These are phyloP conservation scores for Xerocomus spinulosus DNA, from an alignment of 768 basidiomycete species.

Conservation along the genomic window DNA sequence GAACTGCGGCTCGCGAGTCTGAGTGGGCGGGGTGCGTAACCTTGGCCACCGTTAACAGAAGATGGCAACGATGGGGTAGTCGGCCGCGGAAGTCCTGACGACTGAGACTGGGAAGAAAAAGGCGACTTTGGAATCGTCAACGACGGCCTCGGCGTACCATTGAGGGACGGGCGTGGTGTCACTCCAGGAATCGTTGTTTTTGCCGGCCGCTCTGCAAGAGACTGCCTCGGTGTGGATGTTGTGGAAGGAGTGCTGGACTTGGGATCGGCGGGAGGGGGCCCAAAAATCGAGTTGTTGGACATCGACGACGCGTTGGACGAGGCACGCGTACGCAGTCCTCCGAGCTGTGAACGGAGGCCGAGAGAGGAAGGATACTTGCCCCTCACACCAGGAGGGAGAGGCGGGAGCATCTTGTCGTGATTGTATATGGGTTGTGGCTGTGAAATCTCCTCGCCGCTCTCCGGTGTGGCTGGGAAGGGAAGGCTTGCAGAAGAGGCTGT, in stretches of 20 bases:
- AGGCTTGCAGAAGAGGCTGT: constrained; percentile 29
- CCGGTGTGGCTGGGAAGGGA: constrained; percentile 27
- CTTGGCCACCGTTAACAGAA: constrained; percentile 2
- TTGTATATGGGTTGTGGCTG: constrained; percentile 2
- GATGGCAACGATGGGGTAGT: constrained; percentile 16
- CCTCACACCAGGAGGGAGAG: constrained; percentile 19
- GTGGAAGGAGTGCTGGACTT: constrained; percentile 12
- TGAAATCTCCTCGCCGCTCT: constrained; percentile 19
- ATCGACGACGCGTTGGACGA: constrained; percentile 31
- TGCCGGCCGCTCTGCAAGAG: constrained; percentile 4
- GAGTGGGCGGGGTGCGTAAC: constrained; percentile 24
- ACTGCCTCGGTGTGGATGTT: constrained; percentile 10
- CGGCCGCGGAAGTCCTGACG: constrained; percentile 18
- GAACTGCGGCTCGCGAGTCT: constrained; percentile 22
- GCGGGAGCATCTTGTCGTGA: constrained; percentile 30
- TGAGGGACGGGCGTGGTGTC: constrained; percentile 17
- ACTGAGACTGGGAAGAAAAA: constrained; percentile 7
- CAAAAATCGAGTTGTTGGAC: constrained; percentile 18
- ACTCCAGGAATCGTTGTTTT: constrained; percentile 8
- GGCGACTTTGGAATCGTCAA: constrained; percentile 27
- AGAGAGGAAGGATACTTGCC: constrained; percentile 23
- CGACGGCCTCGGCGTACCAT: constrained; percentile 20
- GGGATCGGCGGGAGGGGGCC: constrained; percentile 2
- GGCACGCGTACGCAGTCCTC: constrained; percentile 28
- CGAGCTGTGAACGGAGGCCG: constrained; percentile 8